Evolutionary conservation across 1,284 basidiomycete species (phyloP).

Genomic region (Apiotrichum porosum): DNA sequence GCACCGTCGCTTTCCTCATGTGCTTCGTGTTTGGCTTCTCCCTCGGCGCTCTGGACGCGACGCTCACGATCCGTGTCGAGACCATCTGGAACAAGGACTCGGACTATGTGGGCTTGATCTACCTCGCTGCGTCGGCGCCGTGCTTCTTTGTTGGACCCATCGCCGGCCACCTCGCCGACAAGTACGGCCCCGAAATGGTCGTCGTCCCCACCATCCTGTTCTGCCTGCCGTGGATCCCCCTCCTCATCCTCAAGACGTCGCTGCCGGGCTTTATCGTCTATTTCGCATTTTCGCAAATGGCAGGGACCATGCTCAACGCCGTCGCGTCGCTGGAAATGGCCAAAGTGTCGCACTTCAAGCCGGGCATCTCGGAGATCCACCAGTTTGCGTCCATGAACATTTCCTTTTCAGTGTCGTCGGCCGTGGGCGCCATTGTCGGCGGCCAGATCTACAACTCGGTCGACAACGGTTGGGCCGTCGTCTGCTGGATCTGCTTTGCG

Average conservation of each 20-base stretch:
- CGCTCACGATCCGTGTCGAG: slow-evolving; percentile 62
- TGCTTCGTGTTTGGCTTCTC: slow-evolving; percentile 59
- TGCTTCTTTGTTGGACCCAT: slow-evolving; percentile 59
- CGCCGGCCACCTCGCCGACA: slow-evolving; percentile 61
- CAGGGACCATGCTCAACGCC: slow-evolving; percentile 12
- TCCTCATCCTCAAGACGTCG: slow-evolving; percentile 55
- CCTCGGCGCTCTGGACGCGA: slow-evolving; percentile 35
- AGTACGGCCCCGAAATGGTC: slow-evolving; percentile 59
- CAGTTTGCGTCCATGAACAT: slow-evolving; percentile 45
- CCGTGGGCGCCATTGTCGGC: slow-evolving; percentile 37
- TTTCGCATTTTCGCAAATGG: slow-evolving; percentile 54
- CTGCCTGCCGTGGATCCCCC: slow-evolving; percentile 62
- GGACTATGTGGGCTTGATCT: slow-evolving; percentile 63
- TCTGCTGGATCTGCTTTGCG: slow-evolving; percentile 32
- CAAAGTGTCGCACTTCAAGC: slow-evolving; percentile 5
- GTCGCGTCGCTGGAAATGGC: slow-evolving; percentile 17
- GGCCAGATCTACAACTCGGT: slow-evolving; percentile 43
- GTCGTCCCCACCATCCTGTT: slow-evolving; percentile 55
- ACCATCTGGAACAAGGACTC: slow-evolving; percentile 59
- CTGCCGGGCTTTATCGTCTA: slow-evolving; percentile 61
- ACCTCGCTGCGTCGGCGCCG: slow-evolving; percentile 65
- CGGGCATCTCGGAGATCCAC: slow-evolving; percentile 42
- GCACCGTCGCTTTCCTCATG: slow-evolving; percentile 55
- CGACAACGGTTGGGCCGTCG: slow-evolving; percentile 32
- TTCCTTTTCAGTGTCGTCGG: slow-evolving; percentile 31